A percentile compares a stretch with the other conserved stretches of the same genome.
Conservation (phyloP, 2,329 filamentous ascomycete genomes). For the Hymenoscyphus scutula region DNA sequence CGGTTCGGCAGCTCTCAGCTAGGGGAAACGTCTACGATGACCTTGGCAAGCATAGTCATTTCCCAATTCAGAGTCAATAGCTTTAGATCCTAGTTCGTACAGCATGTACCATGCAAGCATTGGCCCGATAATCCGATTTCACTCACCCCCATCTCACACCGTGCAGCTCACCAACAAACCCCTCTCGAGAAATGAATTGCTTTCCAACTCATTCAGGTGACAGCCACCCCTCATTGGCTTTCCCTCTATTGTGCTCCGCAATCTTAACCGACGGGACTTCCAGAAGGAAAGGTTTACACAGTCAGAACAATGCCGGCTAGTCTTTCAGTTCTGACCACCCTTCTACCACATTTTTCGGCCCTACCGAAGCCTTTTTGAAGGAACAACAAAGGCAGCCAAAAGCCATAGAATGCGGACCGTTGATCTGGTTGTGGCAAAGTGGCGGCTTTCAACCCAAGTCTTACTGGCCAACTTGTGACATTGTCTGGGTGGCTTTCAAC, state of each 20-base stretch:
- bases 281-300: background rate
- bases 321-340: constrained; percentile 2
- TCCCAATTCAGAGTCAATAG: constrained; percentile 9
- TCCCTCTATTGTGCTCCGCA: background rate
- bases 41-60: background rate
- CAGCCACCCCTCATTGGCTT: background rate
- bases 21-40: background rate
- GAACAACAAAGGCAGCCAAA: constrained; percentile 15
- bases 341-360: constrained; percentile 10
- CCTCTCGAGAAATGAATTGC: background rate
- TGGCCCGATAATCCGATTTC: background rate
- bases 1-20: background rate
- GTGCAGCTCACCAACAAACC: background rate
- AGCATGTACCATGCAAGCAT: constrained; percentile 2
- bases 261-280: background rate
- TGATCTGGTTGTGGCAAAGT: constrained; percentile 16
- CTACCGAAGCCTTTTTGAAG: constrained; percentile 13
- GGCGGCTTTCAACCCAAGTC: constrained; percentile 9
- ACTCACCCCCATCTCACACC: background rate
- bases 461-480: background rate
- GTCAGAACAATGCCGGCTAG: constrained; percentile 2
- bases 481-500: background rate
- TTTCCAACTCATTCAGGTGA: background rate
- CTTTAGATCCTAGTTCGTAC: constrained; percentile 4
- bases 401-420: constrained; percentile 9